Percentiles rank a stretch among this genome's conserved stretches.
phyloP scores from a whole-genome alignment of 2,329 filamentous ascomycete species.

The Ophiosphaerella korrae region DNA sequence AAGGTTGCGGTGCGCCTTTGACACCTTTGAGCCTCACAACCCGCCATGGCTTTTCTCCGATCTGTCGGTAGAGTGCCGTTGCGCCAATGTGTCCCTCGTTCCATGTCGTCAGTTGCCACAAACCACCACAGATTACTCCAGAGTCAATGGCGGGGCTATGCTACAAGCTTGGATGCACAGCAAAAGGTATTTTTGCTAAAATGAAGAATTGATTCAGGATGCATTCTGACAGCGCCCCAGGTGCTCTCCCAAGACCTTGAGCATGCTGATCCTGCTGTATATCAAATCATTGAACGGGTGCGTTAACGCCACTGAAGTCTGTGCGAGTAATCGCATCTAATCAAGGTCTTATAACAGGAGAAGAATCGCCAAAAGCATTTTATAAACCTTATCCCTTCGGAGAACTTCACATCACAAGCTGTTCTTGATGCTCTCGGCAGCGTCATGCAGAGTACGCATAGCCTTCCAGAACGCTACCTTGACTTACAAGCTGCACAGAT shows the following conservation, averaged over 20 bases:
- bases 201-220: not conserved
- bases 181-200: constrained; percentile 49
- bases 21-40: constrained; percentile 9
- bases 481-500: constrained; percentile 60
- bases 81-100: constrained; percentile 39
- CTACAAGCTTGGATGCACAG: constrained; percentile 51
- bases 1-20: constrained; percentile 21
- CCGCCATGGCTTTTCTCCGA: constrained; percentile 50
- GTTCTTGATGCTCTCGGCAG: constrained; percentile 94
- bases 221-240: constrained; percentile 54
- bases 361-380: constrained; percentile 97
- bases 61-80: constrained; percentile 47
- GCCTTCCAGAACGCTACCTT: constrained; percentile 63
- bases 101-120: constrained; percentile 33
- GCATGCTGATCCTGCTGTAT: constrained; percentile 85
- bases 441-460: constrained; percentile 50
- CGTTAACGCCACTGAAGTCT: constrained; percentile 21
- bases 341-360: constrained; percentile 63
- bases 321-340: constrained; percentile 23
- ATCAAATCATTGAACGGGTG: constrained; percentile 89
- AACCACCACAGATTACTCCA: constrained; percentile 39
- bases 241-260: constrained; percentile 79
- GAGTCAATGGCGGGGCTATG: constrained; percentile 47
- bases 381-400: constrained; percentile 98
- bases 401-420: constrained; percentile 98